Conservation (phyloP, 2,329 filamentous ascomycete genomes). For the Ophiostoma sp. region DNA sequence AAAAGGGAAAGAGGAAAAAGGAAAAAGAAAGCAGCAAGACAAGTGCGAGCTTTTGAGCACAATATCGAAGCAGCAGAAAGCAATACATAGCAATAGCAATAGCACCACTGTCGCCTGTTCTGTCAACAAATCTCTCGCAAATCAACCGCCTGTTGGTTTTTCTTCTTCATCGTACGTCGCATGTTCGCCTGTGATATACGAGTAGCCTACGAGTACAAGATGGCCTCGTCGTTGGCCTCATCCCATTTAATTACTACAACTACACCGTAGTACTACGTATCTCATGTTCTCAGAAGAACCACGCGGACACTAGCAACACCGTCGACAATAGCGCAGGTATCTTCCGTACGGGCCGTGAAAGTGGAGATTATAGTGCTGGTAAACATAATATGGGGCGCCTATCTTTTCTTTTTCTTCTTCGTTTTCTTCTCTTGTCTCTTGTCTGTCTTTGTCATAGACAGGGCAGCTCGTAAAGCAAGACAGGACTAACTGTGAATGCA, state of each 20-base stretch:
- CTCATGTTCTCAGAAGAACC: not conserved
- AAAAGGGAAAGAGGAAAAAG: no score
- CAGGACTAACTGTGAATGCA: not conserved
- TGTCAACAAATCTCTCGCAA: no score
- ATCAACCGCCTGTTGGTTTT: no score
- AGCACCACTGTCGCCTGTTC: no score
- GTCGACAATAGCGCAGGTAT: slow-evolving; percentile 8
- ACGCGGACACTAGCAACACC: not conserved
- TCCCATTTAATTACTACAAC: not conserved
- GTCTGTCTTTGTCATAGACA: not conserved
- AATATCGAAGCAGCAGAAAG: no score
- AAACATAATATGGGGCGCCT: slow-evolving; percentile 3
- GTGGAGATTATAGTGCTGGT: not conserved
- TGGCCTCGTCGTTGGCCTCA: no score
- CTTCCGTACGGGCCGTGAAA: slow-evolving; percentile 10
- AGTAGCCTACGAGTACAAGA: no score
- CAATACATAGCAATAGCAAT: no score
- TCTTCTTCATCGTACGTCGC: no score
- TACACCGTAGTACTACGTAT: not conserved
- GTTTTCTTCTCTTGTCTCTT: not conserved
- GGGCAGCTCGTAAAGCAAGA: not conserved
- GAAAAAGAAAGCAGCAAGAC: no score
- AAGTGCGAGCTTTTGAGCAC: no score
- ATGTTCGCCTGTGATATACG: no score
- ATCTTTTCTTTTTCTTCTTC: not conserved